A percentile compares a stretch with the other conserved stretches of the same genome.
These are phyloP conservation scores for Yarrowia galli DNA, from an alignment of 1,139 yeast species.

Conservation along the genomic window DNA sequence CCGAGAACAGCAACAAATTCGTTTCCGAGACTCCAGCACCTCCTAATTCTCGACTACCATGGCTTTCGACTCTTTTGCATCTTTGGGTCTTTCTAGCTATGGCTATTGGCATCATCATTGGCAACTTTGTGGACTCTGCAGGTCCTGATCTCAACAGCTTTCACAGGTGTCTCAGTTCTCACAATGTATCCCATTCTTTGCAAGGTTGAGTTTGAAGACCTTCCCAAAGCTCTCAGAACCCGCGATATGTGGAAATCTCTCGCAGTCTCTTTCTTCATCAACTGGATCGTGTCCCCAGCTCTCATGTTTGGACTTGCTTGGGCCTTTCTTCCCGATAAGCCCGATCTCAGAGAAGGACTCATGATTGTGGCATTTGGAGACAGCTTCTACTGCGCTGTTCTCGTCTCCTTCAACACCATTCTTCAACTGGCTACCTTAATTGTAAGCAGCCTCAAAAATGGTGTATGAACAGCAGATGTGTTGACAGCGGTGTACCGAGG, in stretches of 20 bases:
- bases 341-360: slow-evolving; percentile 61
- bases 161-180: slow-evolving; percentile 53
- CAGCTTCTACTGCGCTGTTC: slow-evolving; percentile 59
- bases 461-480: no score
- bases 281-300: slow-evolving; percentile 67
- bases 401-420: slow-evolving; percentile 61
- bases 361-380: slow-evolving; percentile 67
- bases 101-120: slow-evolving; percentile 49
- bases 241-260: slow-evolving; percentile 51
- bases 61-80: slow-evolving; percentile 16
- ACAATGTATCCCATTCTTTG: slow-evolving; percentile 69
- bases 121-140: slow-evolving; percentile 47
- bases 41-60: neutral
- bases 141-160: slow-evolving; percentile 44
- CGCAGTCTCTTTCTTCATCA: slow-evolving; percentile 55
- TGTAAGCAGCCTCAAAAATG: no score
- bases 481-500: no score
- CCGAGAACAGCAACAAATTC: slow-evolving; percentile 7
- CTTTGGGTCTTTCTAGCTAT: slow-evolving; percentile 49
- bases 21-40: neutral
- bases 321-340: slow-evolving; percentile 59
- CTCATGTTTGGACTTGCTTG: slow-evolving; percentile 64
- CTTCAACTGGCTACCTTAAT: no score
- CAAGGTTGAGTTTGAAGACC: slow-evolving; percentile 60
- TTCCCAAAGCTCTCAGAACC: slow-evolving; percentile 47